Conservation (phyloP, 2,329 filamentous ascomycete genomes). For the Sporothrix inflata region DNA sequence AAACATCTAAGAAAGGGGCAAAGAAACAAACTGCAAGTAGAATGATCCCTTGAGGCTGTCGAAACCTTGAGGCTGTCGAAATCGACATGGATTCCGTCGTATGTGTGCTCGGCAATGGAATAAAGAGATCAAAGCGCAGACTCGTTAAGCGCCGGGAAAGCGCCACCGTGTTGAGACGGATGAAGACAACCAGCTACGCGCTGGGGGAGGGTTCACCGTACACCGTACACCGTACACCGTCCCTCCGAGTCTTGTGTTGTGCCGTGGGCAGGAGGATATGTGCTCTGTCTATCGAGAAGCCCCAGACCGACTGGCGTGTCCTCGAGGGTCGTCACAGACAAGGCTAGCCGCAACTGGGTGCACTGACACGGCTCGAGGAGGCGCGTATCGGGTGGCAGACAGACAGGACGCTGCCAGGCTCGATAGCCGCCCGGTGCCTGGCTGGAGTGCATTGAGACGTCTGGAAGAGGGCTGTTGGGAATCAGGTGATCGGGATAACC, state of each 20-base stretch:
- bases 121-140: not conserved
- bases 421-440: constrained; percentile 19
- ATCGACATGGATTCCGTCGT: not conserved
- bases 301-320: not conserved
- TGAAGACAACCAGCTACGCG: not conserved
- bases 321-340: not conserved
- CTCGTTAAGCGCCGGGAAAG: not conserved
- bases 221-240: constrained; percentile 7
- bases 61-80: not conserved
- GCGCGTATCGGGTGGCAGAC: not conserved
- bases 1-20: not conserved
- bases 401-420: too few relatives aligned
- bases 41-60: not conserved
- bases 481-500: constrained; percentile 1
- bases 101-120: not conserved
- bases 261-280: too few relatives aligned
- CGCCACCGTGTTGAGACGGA: not conserved
- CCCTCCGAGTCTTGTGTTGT: too few relatives aligned
- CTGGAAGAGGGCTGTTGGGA: not conserved
- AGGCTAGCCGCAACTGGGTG: not conserved
- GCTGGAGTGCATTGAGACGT: not conserved
- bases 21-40: not conserved
- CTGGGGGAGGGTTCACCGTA: not conserved
- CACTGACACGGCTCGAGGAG: not conserved
- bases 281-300: not conserved